A percentile compares a stretch with the other conserved stretches of the same genome.
phyloP scores from a whole-genome alignment of 139 green algal species.

The Coccomyxa sp. region DNA sequence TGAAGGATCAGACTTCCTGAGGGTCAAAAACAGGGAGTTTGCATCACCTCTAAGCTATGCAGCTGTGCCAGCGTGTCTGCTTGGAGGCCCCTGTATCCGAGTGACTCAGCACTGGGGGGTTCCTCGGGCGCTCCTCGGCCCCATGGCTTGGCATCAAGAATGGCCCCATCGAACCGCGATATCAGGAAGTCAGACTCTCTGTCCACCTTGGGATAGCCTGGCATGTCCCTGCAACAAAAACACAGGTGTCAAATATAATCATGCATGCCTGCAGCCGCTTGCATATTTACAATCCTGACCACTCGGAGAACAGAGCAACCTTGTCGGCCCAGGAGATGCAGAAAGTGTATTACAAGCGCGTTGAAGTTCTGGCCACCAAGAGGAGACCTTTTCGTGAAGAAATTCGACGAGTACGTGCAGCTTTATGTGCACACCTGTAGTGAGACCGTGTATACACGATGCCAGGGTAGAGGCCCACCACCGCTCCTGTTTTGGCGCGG shows the following conservation, averaged over 20 bases:
- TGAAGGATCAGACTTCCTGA: no score
- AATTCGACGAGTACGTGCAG: no score
- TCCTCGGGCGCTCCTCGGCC: neutral
- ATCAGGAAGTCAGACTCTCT: conserved; percentile 48
- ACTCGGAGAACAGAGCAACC: no score
- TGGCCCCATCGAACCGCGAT: conserved; percentile 51
- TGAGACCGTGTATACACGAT: conserved; percentile 40
- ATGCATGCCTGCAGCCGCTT: no score
- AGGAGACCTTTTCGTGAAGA: no score
- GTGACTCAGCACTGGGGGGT: neutral
- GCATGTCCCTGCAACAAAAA: conserved; percentile 36
- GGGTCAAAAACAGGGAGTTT: no score
- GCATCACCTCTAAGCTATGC: neutral
- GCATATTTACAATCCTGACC: no score
- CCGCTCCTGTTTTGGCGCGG: conserved; percentile 20
- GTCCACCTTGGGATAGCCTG: conserved; percentile 57
- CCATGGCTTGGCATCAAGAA: conserved; percentile 45
- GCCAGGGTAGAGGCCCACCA: conserved; percentile 67
- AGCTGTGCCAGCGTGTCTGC: neutral
- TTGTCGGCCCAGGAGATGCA: no score
- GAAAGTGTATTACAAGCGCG: no score
- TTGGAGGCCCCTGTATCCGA: neutral
- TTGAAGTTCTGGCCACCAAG: no score
- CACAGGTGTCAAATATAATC: neutral
- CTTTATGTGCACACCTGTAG: conserved; percentile 18